Base-by-base conservation (phyloP, 2,329 filamentous ascomycete genomes). In the Aspergillus neotritici region DNA sequence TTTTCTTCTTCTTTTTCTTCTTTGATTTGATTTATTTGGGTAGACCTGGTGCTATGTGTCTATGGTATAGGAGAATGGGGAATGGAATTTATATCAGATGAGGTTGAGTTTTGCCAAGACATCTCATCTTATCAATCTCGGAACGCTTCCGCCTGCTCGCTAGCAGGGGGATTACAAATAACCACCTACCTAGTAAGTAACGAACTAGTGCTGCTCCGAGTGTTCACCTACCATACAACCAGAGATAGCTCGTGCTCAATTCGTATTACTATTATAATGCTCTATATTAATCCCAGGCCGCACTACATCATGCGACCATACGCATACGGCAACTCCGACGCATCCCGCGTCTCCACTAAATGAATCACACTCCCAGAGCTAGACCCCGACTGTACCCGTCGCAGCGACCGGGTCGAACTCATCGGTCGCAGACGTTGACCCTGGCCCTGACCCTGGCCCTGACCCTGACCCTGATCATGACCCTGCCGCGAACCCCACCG, bases 341-440 rank as follows among this genome's bases (percentile, higher is more conserved):
- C 54, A 40, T 50, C 53, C 29, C 48, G 53, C 7, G 58, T 53
- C 39, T 64, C 58, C 15, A 57, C 51, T 28, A 68, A 49, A 12
- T 62, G 64, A 50, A 70, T 67, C n/a, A 70, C 65, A 50, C 66
- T 69, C 10, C 48, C 60, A 4, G 63, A 67, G 41, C 56, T 62
- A 25, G 21, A 25, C 31, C 53, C 52, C 15, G 66, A 68, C 25
- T 48, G 55, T 15, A 63, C 46, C 21, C 55, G 61, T 14, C 57
- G 56, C 15, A 70, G 47, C 16, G 67, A 67, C 30, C 49, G 59
- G 25, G 49, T 57, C 34, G 66, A 69, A 8, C 21, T 25, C 21
- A 8, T 6, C 7, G 21, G 21, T 8, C 21, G 21, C 21, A 25
- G 21, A 6, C 21, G 21, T 8, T 8, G 21, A 6, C 21, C 9